Base-by-base conservation (phyloP, 441 rosid species). In the Raphanus hybrid region DNA sequence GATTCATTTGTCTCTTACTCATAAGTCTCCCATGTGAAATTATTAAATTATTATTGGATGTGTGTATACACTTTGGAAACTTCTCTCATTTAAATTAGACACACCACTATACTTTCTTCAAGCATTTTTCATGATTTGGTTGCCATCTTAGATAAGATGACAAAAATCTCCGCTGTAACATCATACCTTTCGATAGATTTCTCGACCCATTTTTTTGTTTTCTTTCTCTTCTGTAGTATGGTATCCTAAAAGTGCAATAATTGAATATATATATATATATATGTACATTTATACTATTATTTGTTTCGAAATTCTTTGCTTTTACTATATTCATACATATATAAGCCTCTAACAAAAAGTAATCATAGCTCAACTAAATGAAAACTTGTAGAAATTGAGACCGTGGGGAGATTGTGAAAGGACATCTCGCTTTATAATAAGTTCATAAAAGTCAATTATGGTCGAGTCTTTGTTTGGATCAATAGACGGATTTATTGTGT, bases 1-100 rank as follows among this genome's bases (percentile, higher is more conserved):
- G 74, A 75, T 70, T 64, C 69, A 75, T 79, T 79, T 79, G 82
- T 79, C 79, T 74, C 75, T 74, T 79, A 48, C 75, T 69, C 75
- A 74, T 69, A 79, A 79, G 64, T 74, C 78, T 64, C 79, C 69
- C 82, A 74, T 75, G 82, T 79, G 82, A 79, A 65, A 74, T 62
- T 64, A 54, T 67, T 63, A 72, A 18, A 26, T 26, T 73, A 15
- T 23, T 62, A 35, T 73, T 76, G 64, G 39, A 72, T 67, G 39
- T 50, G 39, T 78, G 45, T 67, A 74, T 63, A 68, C 39, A 64
- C 37, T 79, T 69, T 79, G 82, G 82, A 74, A 74, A 74, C 78
- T 79, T 79, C 78, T 79, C 75, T 74, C 78, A 43, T 79, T 74
- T 41, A 74, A 64, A 79, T 79, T 79, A 79, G 82, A 79, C 82